Base-by-base conservation (phyloP, 768 basidiomycete species). In the Leccinum boreale region DNA sequence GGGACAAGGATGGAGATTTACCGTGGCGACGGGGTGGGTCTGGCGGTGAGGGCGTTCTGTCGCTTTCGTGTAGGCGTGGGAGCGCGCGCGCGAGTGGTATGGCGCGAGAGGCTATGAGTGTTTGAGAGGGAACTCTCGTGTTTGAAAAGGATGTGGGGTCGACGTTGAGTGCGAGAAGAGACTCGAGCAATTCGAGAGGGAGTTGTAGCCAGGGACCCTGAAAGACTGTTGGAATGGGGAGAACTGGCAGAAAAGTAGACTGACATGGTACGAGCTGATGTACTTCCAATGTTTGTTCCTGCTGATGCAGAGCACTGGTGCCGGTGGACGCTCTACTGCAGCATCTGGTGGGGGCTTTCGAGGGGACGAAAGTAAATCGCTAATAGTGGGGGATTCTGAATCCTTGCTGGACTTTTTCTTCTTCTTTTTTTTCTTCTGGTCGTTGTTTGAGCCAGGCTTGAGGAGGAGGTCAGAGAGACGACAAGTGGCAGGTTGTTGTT, bases 201-300 rank as follows among this genome's bases (percentile, higher is more conserved):
- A 95, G 84, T 70, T 93, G 90, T 17, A 94, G 82, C 93, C 93
- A 95, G 9, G 91, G 92, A 14, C 93, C 93, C 92, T 95, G 68
- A 0, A 44, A 44, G 8, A 24, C 29, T 17, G 15, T 44, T 50
- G 26, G n/a, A 35, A 26, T 51, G 57, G 56, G 23, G 45, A 58
- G 62, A 58, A 17, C 3, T 3, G 11, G 15, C 10, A 50, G 21
- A 42, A 24, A 12, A 12, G 12, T 1, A 10, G 49, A 85, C 87
- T 58, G 75, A 92, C 91, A 71, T 92, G 90, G 70, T 90, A 93
- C 23, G 92, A 92, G 73, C 89, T 92, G 74, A 94, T 94, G 67
- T 93, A 94, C 28, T 86, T 84, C 93, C 92, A 94, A 67, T 95
- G 93, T 72, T 95, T 95, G 77, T 94, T 94, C 63, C 93, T 83